Percentiles rank a stretch among this genome's conserved stretches.
phyloP scores from a whole-genome alignment of 2,329 filamentous ascomycete species.

The Alternaria gaisen region DNA sequence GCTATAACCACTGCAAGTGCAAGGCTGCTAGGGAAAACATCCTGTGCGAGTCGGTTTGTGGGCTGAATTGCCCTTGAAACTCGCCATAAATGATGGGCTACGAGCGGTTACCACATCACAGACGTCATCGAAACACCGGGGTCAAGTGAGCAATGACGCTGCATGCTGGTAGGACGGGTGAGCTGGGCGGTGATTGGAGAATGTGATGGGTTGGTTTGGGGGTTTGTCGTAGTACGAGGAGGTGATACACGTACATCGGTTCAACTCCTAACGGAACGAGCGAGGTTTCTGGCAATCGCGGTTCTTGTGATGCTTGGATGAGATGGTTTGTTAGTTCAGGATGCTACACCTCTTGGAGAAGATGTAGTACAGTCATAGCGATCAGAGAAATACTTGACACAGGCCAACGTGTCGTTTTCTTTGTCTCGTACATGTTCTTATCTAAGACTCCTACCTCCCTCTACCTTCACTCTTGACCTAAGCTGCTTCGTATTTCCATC shows the following conservation, averaged over 20 bases:
- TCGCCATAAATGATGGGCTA: too few species aligned
- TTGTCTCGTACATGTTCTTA: not conserved
- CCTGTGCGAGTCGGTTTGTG: not conserved
- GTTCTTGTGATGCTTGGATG: not conserved
- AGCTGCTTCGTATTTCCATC: not conserved
- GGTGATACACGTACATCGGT: not conserved
- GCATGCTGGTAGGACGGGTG: not conserved
- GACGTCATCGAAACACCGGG: too few species aligned
- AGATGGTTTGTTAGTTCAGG: not conserved
- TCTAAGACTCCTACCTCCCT: not conserved
- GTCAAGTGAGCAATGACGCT: too few species aligned
- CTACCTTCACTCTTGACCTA: not conserved
- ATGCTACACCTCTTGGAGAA: not conserved
- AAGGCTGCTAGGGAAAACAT: not conserved
- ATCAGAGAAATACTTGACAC: not conserved
- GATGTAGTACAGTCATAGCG: not conserved
- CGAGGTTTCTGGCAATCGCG: too few species aligned
- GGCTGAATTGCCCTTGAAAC: not conserved
- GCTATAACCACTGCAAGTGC: not conserved
- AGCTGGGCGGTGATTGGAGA: not conserved
- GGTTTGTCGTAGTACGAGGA: not conserved
- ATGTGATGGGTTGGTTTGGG: not conserved
- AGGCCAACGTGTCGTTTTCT: not conserved
- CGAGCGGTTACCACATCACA: too few species aligned
- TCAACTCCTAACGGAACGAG: not conserved